Evolutionary conservation across 2,329 filamentous ascomycete genomes (phyloP).

Genomic region (Fusarium anguioides): DNA sequence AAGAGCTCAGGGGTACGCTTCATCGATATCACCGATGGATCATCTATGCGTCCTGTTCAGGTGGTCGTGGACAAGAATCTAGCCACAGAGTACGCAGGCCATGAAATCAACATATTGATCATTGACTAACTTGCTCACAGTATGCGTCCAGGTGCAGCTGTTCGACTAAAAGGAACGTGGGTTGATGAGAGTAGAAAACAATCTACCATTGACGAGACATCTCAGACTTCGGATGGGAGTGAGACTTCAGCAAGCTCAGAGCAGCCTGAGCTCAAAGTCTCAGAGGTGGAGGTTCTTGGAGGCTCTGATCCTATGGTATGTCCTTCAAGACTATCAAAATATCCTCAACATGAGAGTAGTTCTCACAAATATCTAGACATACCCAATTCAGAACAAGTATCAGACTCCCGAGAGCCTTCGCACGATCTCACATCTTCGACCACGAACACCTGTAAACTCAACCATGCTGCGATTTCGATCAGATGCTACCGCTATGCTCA

Average conservation of each 20-base stretch:
- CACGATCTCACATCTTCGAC: constrained; percentile 85
- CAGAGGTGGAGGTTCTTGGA: constrained; percentile 76
- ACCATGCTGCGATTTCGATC: constrained; percentile 86
- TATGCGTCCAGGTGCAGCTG: constrained; percentile 82
- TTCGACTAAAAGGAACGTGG: constrained; percentile 83
- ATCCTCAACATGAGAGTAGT: neutral
- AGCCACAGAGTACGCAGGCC: constrained; percentile 73
- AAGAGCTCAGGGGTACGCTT: constrained; percentile 89
- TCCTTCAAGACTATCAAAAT: constrained; percentile 9
- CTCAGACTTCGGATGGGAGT: neutral
- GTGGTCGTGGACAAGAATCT: constrained; percentile 79
- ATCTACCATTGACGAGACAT: neutral
- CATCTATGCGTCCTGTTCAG: constrained; percentile 81
- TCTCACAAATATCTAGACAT: constrained; percentile 68
- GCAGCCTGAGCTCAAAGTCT: constrained; percentile 76
- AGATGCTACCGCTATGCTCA: constrained; percentile 77
- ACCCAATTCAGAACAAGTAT: constrained; percentile 96
- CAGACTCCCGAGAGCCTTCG: constrained; percentile 90
- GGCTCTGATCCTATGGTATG: constrained; percentile 81
- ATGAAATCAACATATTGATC: neutral
- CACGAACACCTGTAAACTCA: constrained; percentile 83
- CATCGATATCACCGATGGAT: constrained; percentile 87
- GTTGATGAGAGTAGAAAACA: constrained; percentile 45
- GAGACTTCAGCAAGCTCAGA: constrained; percentile 2
- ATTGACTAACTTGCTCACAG: constrained; percentile 59